phyloP scores from a whole-genome alignment of 495 filamentous ascomycete species.

The Trichocladium antarcticum region DNA sequence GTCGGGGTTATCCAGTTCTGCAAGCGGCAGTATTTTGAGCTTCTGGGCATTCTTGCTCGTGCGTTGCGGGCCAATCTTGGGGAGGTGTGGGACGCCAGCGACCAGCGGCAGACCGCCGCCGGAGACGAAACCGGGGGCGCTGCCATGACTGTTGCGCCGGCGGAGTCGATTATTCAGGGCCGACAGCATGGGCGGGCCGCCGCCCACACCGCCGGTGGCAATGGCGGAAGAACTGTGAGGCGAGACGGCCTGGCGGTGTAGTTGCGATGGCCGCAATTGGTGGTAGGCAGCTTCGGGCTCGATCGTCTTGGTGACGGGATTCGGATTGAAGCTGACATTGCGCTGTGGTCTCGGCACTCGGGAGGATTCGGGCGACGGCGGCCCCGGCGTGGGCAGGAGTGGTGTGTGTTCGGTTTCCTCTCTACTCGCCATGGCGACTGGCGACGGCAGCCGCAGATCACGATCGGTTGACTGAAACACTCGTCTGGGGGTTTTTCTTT shows the following conservation, averaged over 20 bases:
- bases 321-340: conserved; percentile 41
- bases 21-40: conserved; percentile 85
- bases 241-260: conserved; percentile 6
- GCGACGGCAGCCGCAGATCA: not conserved
- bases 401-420: conserved; percentile 24
- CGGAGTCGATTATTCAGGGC: conserved; percentile 78
- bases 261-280: conserved; percentile 1
- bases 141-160: conserved; percentile 67
- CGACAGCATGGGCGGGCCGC: conserved; percentile 60
- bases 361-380: conserved; percentile 24
- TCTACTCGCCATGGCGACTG: conserved; percentile 14
- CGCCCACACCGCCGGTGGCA: conserved; percentile 22
- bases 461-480: not conserved
- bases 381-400: conserved; percentile 22
- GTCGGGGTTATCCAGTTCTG: conserved; percentile 64
- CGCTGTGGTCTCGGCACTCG: conserved; percentile 29
- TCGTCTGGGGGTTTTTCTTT: not conserved
- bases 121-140: conserved; percentile 1
- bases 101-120: conserved; percentile 39
- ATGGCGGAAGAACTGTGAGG: conserved; percentile 18
- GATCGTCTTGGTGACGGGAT: conserved; percentile 40
- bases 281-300: conserved; percentile 31
- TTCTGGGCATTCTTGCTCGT: conserved; percentile 95
- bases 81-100: conserved; percentile 33
- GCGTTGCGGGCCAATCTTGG: conserved; percentile 88